Base-by-base conservation (phyloP, 169 alveolate genomes). In the Babesia gibsoni region DNA sequence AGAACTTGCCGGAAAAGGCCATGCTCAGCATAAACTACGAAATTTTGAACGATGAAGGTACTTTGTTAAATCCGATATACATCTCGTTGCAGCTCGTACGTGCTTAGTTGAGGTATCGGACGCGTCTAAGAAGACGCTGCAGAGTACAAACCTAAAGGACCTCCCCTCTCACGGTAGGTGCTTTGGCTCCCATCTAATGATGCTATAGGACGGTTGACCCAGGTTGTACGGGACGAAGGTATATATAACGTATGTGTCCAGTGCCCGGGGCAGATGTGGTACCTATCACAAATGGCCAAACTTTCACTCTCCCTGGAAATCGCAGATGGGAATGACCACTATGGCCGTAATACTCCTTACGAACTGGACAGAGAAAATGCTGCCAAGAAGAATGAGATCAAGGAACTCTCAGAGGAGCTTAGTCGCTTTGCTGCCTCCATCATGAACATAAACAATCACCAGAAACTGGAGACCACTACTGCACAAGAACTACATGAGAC, bases 181-280 rank as follows among this genome's bases (percentile, higher is more conserved):
- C 10, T 14, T 14, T 3, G 8, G 16, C 4, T 1, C 2, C 12
- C 32, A 5, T 16, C 30, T 7, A 5, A 35, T 6, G n/a, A 20
- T n/a, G 2, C 6, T 63, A 6, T 37, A 85, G 92, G 88, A 4
- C 79, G 85, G 20, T 37, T 86, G 30, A 63, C 92, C 7, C 82
- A 66, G 54, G 67, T 86, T 20, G 48, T 85, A 32, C 49, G 69
- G 27, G 41, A 52, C 46, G 70, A 73, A 39, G 90, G 84, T 29
- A 29, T 58, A 27, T 77, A 86, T 50, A 56, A 75, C 36, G 68
- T 86, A 20, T 86, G 92, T 39, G 75, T 86, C 37, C 77, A 82
- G 16, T 86, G 92, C 58, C 90, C 90, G 14, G 75, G 86, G 8
- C 69, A 67, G 37, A 36, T 53, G 32, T 86, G 92, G 92, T 86